Conservation (phyloP, 306 rosid genomes). For the Dryas octopetala region DNA sequence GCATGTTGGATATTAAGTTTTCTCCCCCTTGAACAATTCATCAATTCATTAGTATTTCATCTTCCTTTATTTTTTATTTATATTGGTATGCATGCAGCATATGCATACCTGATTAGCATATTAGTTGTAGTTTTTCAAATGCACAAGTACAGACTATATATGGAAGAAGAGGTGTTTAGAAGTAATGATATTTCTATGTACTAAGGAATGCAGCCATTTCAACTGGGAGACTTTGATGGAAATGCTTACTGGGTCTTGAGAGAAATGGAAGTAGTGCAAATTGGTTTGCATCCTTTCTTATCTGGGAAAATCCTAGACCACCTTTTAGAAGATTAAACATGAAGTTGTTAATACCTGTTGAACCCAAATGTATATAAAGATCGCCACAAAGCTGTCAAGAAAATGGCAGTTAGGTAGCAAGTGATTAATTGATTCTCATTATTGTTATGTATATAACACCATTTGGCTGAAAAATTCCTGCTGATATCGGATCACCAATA, state of each 20-base stretch:
- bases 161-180: neutral
- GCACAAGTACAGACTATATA: neutral
- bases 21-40: no score
- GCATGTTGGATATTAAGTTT: no score
- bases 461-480: neutral
- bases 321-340: neutral
- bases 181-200: neutral
- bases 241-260: neutral
- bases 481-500: neutral
- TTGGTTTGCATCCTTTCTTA: neutral
- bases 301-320: no score
- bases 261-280: neutral
- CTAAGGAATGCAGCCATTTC: neutral
- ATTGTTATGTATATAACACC: neutral
- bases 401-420: neutral
- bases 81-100: neutral
- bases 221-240: neutral
- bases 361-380: slow-evolving; percentile 1
- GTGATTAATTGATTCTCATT: neutral
- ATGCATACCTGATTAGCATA: neutral
- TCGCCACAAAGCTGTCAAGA: neutral
- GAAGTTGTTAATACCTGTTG: neutral
- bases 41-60: neutral
- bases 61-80: neutral
- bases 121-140: neutral